Evolutionary conservation across 2,329 filamentous ascomycete genomes (phyloP).

Genomic region (Clonostachys rhizophaga): DNA sequence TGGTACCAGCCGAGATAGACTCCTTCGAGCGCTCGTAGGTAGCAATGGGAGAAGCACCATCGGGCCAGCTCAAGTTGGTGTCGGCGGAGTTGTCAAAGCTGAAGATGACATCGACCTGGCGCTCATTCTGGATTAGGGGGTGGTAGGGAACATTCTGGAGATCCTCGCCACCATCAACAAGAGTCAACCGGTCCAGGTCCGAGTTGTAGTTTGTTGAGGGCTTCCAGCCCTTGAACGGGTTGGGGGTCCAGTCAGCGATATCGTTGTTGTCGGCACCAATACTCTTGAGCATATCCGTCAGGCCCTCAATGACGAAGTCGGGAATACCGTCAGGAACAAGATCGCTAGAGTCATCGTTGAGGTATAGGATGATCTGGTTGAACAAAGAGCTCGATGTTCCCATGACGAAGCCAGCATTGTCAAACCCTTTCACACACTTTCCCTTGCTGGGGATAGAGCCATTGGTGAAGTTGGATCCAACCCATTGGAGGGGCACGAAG

Average conservation of each 20-base stretch:
- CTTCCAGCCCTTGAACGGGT: conserved; percentile 53
- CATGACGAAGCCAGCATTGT: conserved; percentile 77
- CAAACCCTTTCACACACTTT: conserved; percentile 57
- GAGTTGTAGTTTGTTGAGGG: conserved; percentile 31
- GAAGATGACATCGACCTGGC: conserved; percentile 57
- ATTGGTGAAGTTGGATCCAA: conserved; percentile 52
- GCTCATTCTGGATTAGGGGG: conserved; percentile 45
- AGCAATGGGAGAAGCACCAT: conserved; percentile 53
- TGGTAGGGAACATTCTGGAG: conserved; percentile 76
- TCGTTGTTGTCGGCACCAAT: conserved; percentile 64
- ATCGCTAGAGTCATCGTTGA: conserved; percentile 41
- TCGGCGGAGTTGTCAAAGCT: conserved; percentile 62
- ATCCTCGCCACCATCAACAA: conserved; percentile 81
- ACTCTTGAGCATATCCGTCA: conserved; percentile 42
- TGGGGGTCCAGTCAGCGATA: conserved; percentile 66
- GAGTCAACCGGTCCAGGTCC: conserved; percentile 51
- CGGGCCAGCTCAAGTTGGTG: conserved; percentile 51
- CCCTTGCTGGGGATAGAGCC: conserved; percentile 41
- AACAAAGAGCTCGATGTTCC: conserved; percentile 79
- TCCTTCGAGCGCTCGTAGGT: conserved; percentile 49
- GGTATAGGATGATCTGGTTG: conserved; percentile 67
- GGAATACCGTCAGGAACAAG: conserved; percentile 46
- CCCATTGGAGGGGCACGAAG: conserved; percentile 55
- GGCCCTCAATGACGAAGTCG: conserved; percentile 32
- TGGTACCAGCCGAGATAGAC: conserved; percentile 43